Conservation (phyloP, 225 moss, liverwort and hornwort genomes). For the Marchantia polymorpha region DNA sequence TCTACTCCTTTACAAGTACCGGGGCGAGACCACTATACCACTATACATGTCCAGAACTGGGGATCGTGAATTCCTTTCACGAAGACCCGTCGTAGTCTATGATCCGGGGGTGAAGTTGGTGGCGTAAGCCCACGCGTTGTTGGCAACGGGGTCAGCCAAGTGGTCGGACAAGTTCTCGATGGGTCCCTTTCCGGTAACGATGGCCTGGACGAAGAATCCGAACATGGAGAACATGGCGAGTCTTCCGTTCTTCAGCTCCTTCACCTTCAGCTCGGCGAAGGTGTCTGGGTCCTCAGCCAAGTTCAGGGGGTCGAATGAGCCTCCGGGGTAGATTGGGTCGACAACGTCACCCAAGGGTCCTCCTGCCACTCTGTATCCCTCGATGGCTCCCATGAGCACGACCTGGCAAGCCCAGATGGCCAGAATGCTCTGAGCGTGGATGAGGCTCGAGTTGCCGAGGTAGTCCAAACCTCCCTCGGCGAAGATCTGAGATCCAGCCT, state of each 20-base stretch:
- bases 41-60: neutral
- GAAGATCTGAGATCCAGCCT: conserved; percentile 37
- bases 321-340: conserved; percentile 38
- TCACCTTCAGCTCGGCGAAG: conserved; percentile 57
- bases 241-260: conserved; percentile 62
- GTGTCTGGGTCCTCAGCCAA: conserved; percentile 49
- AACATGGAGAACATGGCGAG: conserved; percentile 27
- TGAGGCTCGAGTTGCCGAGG: conserved; percentile 31
- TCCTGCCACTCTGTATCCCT: conserved; percentile 36
- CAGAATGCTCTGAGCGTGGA: conserved; percentile 39
- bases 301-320: conserved; percentile 30
- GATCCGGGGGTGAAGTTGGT: conserved; percentile 32
- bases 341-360: conserved; percentile 25
- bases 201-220: conserved; percentile 55
- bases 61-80: neutral
- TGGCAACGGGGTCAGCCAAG: conserved; percentile 31
- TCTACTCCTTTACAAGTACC: neutral
- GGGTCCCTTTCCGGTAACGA: conserved; percentile 53
- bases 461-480: conserved; percentile 28
- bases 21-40: neutral
- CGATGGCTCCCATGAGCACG: conserved; percentile 27
- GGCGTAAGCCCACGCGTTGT: conserved; percentile 32
- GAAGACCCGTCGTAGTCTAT: neutral
- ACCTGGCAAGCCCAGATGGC: conserved; percentile 39
- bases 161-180: conserved; percentile 45